A percentile compares a stretch with the other conserved stretches of the same genome.
phyloP scores from a whole-genome alignment of 768 basidiomycete species.

The Lyophyllum atratum region DNA sequence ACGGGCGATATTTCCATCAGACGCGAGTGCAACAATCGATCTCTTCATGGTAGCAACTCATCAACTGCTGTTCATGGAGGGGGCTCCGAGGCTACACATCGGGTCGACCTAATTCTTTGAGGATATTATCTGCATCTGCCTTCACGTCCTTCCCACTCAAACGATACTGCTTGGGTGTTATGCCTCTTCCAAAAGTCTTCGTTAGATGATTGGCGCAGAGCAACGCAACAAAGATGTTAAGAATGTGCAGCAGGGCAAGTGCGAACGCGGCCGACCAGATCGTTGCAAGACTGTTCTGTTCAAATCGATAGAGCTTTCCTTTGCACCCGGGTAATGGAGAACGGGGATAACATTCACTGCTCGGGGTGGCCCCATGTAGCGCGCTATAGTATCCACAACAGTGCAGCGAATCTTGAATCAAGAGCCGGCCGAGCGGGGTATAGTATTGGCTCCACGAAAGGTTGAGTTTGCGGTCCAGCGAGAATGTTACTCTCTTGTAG shows the following conservation, averaged over 20 bases:
- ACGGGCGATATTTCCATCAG: no score
- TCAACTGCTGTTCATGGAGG: no score
- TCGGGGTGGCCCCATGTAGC: constrained; percentile 59
- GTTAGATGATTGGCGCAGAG: constrained; percentile 73
- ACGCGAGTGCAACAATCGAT: no score
- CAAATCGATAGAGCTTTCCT: constrained; percentile 55
- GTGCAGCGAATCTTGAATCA: constrained; percentile 60
- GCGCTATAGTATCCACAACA: constrained; percentile 72
- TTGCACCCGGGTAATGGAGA: constrained; percentile 71
- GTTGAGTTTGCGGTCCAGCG: constrained; percentile 68
- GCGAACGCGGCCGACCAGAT: constrained; percentile 57
- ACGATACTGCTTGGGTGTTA: constrained; percentile 62
- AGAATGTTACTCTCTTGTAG: constrained; percentile 60
- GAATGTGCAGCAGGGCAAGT: constrained; percentile 58
- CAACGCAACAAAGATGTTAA: constrained; percentile 59
- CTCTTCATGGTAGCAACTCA: no score
- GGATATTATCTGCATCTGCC: constrained; percentile 37
- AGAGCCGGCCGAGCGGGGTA: constrained; percentile 49
- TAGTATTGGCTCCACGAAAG: constrained; percentile 69
- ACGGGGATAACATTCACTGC: constrained; percentile 60
- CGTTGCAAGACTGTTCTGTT: constrained; percentile 44
- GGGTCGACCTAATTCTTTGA: neutral
- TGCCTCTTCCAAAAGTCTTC: constrained; percentile 61
- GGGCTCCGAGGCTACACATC: no score
- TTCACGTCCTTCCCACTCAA: constrained; percentile 50